Evolutionary conservation across 2,329 filamentous ascomycete species (phyloP).

Genomic region (Macrophomina phaseolina): DNA sequence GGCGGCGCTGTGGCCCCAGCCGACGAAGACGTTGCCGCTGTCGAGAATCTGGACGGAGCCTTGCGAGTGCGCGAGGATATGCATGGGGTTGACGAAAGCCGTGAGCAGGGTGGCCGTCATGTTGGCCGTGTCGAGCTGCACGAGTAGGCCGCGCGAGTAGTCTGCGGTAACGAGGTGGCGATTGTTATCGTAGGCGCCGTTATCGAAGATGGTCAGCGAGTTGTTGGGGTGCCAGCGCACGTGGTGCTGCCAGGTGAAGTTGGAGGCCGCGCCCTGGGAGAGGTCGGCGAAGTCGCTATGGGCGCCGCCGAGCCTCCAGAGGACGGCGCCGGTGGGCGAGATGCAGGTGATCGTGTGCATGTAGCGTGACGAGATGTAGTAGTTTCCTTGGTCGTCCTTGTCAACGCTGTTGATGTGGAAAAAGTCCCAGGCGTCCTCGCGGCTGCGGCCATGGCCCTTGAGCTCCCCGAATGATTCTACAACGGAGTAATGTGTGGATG

Average conservation of each 20-base stretch:
- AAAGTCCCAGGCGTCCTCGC: constrained; percentile 46
- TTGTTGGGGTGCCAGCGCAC: constrained; percentile 9
- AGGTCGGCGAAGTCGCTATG: constrained; percentile 50
- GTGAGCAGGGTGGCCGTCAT: constrained; percentile 46
- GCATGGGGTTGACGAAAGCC: constrained; percentile 47
- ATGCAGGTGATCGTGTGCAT: constrained; percentile 34
- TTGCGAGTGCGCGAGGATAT: constrained; percentile 47
- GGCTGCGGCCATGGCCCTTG: constrained; percentile 36
- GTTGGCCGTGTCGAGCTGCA: constrained; percentile 49
- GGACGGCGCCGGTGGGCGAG: constrained; percentile 49
- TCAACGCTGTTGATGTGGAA: constrained; percentile 49
- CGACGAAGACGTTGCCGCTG: constrained; percentile 54
- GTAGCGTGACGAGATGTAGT: constrained; percentile 33
- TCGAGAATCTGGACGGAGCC: constrained; percentile 51
- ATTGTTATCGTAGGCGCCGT: constrained; percentile 38
- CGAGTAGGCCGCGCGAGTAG: constrained; percentile 44
- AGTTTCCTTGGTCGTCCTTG: constrained; percentile 40
- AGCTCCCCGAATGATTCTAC: constrained; percentile 35
- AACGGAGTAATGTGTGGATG: constrained; percentile 45
- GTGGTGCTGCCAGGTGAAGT: constrained; percentile 59
- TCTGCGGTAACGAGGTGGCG: constrained; percentile 37
- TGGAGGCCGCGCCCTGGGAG: constrained; percentile 50
- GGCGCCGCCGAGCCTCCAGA: constrained; percentile 61
- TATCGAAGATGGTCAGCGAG: constrained; percentile 49
- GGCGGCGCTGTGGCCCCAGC: constrained; percentile 57